These are phyloP conservation scores for Cordyceps farinosa DNA, from an alignment of 2,329 filamentous ascomycete genomes.

Conservation along the genomic window DNA sequence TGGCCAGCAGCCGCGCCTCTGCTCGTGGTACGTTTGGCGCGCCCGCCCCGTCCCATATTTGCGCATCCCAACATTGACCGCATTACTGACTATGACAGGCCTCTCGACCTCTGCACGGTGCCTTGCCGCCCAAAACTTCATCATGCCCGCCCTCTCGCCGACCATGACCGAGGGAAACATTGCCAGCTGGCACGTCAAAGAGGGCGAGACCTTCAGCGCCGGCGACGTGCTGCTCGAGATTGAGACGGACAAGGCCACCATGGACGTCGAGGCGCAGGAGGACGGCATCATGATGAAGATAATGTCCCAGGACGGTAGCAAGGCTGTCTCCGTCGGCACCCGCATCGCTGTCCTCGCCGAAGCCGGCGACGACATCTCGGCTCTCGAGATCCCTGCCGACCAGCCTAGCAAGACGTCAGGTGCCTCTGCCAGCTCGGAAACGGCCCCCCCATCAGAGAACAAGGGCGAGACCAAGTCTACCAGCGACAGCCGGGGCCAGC, in stretches of 20 bases:
- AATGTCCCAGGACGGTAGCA: constrained; percentile 66
- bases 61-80: constrained; percentile 1
- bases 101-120: constrained; percentile 60
- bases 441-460: constrained; percentile 21
- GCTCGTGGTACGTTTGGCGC: constrained; percentile 51
- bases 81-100: constrained; percentile 41
- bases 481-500: constrained; percentile 22
- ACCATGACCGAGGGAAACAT: constrained; percentile 96
- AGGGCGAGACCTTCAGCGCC: constrained; percentile 76
- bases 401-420: constrained; percentile 38
- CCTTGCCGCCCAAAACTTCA: constrained; percentile 79
- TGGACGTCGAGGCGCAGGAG: constrained; percentile 92
- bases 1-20: constrained; percentile 47
- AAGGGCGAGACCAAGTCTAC: constrained; percentile 32
- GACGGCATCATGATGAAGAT: constrained; percentile 86
- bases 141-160: constrained; percentile 85
- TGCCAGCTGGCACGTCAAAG: constrained; percentile 78
- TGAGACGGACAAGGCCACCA: constrained; percentile 90
- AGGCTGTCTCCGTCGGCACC: constrained; percentile 71
- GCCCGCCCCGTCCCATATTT: not conserved
- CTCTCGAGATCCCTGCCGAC: constrained; percentile 72
- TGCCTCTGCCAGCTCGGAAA: constrained; percentile 20
- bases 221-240: constrained; percentile 89
- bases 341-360: constrained; percentile 83
- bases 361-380: constrained; percentile 71